These are phyloP conservation scores for Pelargonium australe DNA, from an alignment of 441 rosid genomes.

Conservation along the genomic window DNA sequence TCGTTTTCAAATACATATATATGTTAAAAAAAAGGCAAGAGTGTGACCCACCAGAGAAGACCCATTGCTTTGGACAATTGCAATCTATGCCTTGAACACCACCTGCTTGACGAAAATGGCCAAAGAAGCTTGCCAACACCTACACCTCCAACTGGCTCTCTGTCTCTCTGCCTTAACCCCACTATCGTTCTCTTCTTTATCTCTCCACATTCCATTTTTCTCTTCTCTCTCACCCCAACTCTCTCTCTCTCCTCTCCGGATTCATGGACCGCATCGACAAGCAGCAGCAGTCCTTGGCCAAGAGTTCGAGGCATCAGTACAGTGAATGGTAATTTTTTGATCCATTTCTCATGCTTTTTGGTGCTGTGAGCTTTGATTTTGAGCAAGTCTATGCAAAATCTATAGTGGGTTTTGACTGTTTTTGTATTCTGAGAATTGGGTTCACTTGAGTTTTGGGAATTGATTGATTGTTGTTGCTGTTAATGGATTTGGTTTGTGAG, in stretches of 20 bases:
- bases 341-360: neutral
- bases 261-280: conserved; percentile 52
- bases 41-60: conserved; percentile 48
- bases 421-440: neutral
- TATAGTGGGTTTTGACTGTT: neutral
- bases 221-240: conserved; percentile 5
- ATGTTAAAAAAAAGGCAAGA: neutral
- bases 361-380: neutral
- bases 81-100: conserved; percentile 38
- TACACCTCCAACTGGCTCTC: conserved; percentile 32
- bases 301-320: conserved; percentile 72
- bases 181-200: conserved; percentile 14
- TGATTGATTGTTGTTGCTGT: neutral
- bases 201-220: neutral
- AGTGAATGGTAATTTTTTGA: conserved; percentile 56
- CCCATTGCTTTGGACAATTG: conserved; percentile 42
- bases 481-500: neutral
- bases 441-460: neutral
- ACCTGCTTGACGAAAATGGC: conserved; percentile 40
- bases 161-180: conserved; percentile 24
- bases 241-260: conserved; percentile 5
- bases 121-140: conserved; percentile 29
- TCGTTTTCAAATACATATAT: neutral
- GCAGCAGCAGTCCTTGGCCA: conserved; percentile 62
- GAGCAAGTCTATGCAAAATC: neutral